Percentiles rank a stretch among this genome's conserved stretches.
phyloP scores from a whole-genome alignment of 2,329 filamentous ascomycete species.

The Aspergillus pseudotamarii region DNA sequence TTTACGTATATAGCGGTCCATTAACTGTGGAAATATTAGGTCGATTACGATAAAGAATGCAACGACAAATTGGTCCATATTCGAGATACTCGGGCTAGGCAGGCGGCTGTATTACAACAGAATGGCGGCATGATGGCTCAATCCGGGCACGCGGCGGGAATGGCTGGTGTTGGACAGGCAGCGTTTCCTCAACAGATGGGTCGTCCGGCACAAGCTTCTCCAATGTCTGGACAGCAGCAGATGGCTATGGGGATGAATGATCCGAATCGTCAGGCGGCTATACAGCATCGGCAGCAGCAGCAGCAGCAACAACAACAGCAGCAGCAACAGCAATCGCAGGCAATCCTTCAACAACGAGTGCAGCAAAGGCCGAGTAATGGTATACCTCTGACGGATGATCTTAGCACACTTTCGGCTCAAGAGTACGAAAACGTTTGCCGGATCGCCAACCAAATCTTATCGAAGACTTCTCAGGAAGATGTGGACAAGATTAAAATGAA shows the following conservation, averaged over 20 bases:
- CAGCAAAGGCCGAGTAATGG: constrained; percentile 34
- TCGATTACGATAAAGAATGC: constrained; percentile 48
- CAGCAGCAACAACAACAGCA: constrained; percentile 35
- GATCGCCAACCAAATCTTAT: constrained; percentile 51
- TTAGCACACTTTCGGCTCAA: constrained; percentile 39
- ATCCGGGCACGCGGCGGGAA: constrained; percentile 32
- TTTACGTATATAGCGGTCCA: not conserved
- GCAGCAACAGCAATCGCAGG: constrained; percentile 28
- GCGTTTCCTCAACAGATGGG: constrained; percentile 55
- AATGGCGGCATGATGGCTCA: constrained; percentile 42
- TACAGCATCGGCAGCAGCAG: constrained; percentile 39
- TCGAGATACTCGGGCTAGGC: constrained; percentile 47
- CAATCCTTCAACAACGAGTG: constrained; percentile 31
- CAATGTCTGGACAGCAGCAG: constrained; percentile 46
- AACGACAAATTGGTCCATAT: constrained; percentile 49
- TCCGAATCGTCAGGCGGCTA: constrained; percentile 34
- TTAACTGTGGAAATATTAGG: constrained; percentile 25
- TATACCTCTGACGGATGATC: constrained; percentile 36
- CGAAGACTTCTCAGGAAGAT: constrained; percentile 47
- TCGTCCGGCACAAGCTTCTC: constrained; percentile 54
- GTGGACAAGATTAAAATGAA: constrained; percentile 53
- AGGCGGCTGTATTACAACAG: constrained; percentile 46
- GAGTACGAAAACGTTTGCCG: constrained; percentile 50
- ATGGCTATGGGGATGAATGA: constrained; percentile 41
- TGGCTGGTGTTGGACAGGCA: constrained; percentile 39